Conservation (phyloP, 2,329 filamentous ascomycete genomes). For the Calonectria multiphialidica region DNA sequence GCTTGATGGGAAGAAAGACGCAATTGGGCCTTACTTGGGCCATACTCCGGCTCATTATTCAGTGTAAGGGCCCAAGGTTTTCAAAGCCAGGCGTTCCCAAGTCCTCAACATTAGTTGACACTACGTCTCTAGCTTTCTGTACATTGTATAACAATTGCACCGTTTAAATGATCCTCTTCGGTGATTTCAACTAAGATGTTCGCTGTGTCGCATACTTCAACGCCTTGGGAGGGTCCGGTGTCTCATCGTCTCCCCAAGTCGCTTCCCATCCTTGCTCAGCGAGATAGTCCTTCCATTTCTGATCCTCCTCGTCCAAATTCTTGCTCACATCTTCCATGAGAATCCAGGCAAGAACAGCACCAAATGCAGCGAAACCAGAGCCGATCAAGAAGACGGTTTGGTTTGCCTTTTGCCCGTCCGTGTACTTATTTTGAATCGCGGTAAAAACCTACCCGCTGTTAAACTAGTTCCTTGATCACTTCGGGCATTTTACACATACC, state of each 20-base stretch:
- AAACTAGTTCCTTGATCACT: neutral
- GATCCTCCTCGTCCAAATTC: slow-evolving; percentile 43
- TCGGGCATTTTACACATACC: neutral
- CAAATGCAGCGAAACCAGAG: slow-evolving; percentile 59
- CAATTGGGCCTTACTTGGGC: no score
- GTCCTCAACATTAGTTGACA: no score
- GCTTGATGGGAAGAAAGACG: no score
- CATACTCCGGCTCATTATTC: no score
- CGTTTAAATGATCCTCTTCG: no score
- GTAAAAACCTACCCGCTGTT: slow-evolving; percentile 56
- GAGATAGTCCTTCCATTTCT: slow-evolving; percentile 43
- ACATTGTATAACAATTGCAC: no score
- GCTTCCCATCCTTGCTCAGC: slow-evolving; percentile 43
- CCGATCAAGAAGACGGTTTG: slow-evolving; percentile 65
- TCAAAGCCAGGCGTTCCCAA: no score
- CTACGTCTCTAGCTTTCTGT: no score
- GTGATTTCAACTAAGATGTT: neutral
- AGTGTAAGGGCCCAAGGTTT: no score
- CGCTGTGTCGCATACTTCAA: neutral
- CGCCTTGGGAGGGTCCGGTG: neutral
- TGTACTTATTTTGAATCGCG: slow-evolving; percentile 59
- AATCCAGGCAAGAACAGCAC: slow-evolving; percentile 45
- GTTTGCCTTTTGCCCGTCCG: slow-evolving; percentile 55
- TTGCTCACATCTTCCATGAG: slow-evolving; percentile 40
- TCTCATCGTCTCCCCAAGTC: slow-evolving; percentile 39